Base-by-base conservation (phyloP, 352 stramenopile species). In the Phytophthora sansomeana region DNA sequence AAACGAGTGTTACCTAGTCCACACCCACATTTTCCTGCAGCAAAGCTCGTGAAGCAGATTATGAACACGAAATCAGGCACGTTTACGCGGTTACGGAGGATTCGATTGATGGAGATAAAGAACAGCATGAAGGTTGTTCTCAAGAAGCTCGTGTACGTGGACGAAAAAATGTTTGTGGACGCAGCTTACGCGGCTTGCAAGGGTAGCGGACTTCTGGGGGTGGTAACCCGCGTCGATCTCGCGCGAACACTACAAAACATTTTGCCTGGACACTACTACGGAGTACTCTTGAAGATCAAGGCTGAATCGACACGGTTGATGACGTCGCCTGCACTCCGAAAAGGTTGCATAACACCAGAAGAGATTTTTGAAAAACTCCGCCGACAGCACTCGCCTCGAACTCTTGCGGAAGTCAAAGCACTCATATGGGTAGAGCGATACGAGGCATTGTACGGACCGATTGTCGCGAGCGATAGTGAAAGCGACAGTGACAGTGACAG, bases 371-470 rank as follows among this genome's bases (percentile, higher is more conserved):
- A 55, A 8, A 74, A 69, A 17, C 13, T 82, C 0, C 66, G 67
- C 24, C 62, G n/a, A 42, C 26, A 14, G 21, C 17, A 35, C 50
- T 32, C 56, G 5, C 13, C 19, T 46, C 32, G 43, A 41, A 60
- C 39, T 28, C 24, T 64, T 42, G 28, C 73, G 19, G 63, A 73
- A 38, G 47, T 89, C n/a, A 73, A 84, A 62, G 75, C 70, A 3
- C 75, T 82, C 8, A 46, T 86, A 8, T 89, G 77, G 77, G 50
- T 86, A 17, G 73, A 80, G 44, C 63, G 67, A 47, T 86, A 77
- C 55, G 74, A 75, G 52, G 65, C 39, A 9, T 17, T 68, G 10
- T 67, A 72, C 44, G 74, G 71, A 9, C 50, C 51, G 10, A 58
- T 72, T 38, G 36, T 56, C 46, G 16, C 6, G 41, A 46, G 17